Percentiles rank a stretch among this genome's conserved stretches.
Conservation (phyloP, 352 stramenopile genomes). For the Pythium rishiriense region DNA sequence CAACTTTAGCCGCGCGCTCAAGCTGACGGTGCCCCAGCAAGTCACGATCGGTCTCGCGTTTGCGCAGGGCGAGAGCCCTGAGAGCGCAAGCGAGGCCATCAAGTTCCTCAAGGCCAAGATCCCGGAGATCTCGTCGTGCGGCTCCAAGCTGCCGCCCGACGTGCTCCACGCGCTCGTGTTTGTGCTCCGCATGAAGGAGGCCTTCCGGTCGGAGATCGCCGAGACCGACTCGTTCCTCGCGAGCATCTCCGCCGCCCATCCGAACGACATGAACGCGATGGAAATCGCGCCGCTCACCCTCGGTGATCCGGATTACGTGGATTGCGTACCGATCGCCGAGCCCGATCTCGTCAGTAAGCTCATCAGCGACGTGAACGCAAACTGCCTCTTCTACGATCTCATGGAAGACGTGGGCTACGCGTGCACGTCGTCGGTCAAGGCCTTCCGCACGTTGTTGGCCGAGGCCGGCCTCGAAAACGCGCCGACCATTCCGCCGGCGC, state of each 20-base stretch:
- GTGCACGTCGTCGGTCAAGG: constrained; percentile 71
- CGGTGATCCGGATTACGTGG: constrained; percentile 84
- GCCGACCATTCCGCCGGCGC: constrained; percentile 77
- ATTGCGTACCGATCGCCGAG: constrained; percentile 68
- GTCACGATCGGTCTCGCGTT: constrained; percentile 84
- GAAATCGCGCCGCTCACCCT: constrained; percentile 86
- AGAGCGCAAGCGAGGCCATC: constrained; percentile 62
- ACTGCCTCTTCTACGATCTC: constrained; percentile 88
- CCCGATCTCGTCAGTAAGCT: constrained; percentile 71
- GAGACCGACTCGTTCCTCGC: constrained; percentile 87
- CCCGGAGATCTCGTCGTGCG: constrained; percentile 80
- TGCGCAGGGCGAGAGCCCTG: constrained; percentile 64
- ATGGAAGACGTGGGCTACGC: constrained; percentile 91
- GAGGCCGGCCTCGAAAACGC: constrained; percentile 82
- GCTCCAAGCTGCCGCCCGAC: constrained; percentile 80
- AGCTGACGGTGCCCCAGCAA: constrained; percentile 85
- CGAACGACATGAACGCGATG: constrained; percentile 84
- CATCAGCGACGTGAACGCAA: constrained; percentile 73
- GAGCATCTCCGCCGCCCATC: constrained; percentile 83
- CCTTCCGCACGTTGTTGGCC: constrained; percentile 80
- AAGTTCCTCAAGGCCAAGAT: constrained; percentile 83
- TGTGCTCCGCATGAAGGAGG: constrained; percentile 77
- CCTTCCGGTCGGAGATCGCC: constrained; percentile 66
- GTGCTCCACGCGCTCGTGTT: constrained; percentile 85
- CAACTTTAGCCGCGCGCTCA: constrained; percentile 78